phyloP scores from a whole-genome alignment of 116 monocot species.

The Iris pallida region DNA sequence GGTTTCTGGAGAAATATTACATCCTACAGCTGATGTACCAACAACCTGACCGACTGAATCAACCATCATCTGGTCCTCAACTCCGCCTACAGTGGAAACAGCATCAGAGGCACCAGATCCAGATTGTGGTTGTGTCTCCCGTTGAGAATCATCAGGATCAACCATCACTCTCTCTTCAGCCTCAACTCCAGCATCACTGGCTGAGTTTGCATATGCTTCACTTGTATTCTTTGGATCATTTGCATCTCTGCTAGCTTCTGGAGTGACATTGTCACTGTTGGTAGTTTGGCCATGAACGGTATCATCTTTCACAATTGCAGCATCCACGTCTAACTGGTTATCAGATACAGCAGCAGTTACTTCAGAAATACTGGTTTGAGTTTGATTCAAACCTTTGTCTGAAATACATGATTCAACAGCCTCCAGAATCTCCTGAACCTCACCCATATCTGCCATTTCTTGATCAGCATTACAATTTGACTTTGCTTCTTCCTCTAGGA shows the following conservation, averaged over 20 bases:
- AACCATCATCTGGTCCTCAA: not conserved
- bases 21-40: not conserved
- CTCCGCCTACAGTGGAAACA: not conserved
- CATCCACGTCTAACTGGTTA: not conserved
- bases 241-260: not conserved
- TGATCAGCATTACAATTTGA: not conserved
- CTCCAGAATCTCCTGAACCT: not conserved
- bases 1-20: not conserved
- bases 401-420: not conserved
- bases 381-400: not conserved
- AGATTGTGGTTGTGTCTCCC: not conserved
- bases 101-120: not conserved
- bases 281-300: not conserved
- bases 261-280: not conserved
- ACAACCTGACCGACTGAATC: not conserved
- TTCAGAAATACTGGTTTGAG: not conserved
- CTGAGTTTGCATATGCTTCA: not conserved
- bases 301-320: not conserved
- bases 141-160: not conserved
- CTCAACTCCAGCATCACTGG: not conserved
- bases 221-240: not conserved
- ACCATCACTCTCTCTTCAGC: not conserved
- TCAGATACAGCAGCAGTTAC: not conserved
- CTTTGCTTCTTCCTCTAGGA: slow-evolving; percentile 9
- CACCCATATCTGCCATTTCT: slow-evolving; percentile 11